Conservation (phyloP, 139 green algal genomes). For the Chlorella sp. region DNA sequence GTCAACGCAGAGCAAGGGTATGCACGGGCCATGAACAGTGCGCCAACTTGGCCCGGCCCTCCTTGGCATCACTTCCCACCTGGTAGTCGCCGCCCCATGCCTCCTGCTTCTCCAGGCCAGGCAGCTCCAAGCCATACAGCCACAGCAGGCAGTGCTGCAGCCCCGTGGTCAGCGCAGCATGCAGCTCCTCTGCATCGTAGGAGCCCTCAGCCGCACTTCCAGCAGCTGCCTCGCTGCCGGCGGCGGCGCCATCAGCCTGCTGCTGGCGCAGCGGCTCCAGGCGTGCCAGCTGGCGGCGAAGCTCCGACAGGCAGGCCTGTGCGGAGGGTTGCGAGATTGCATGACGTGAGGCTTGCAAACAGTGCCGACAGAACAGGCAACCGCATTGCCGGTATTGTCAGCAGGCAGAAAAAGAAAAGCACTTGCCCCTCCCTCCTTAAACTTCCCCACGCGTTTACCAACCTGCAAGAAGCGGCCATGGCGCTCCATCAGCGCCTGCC, state of each 20-base stretch:
- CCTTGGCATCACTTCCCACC: neutral
- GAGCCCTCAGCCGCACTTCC: neutral
- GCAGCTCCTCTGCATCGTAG: neutral
- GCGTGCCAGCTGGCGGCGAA: neutral
- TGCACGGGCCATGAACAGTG: too few relatives aligned
- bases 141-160: conserved; percentile 29
- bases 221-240: neutral
- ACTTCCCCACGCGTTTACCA: too few relatives aligned
- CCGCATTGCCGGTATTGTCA: too few relatives aligned
- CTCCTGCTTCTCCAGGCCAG: conserved; percentile 3
- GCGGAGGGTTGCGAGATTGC: too few relatives aligned
- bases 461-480: conserved; percentile 24
- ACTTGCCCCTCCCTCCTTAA: neutral
- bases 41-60: too few relatives aligned
- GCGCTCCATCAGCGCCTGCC: conserved; percentile 15
- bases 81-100: conserved; percentile 23
- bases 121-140: conserved; percentile 25
- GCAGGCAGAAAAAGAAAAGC: too few relatives aligned
- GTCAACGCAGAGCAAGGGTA: too few relatives aligned
- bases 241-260: neutral
- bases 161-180: neutral
- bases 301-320: conserved; percentile 18
- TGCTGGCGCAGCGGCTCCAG: neutral
- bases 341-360: too few relatives aligned
- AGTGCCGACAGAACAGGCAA: too few relatives aligned